Evolutionary conservation across 495 filamentous ascomycete genomes (phyloP), one percentile per base, ranked within the genome.

Genomic region (Lentithecium fluviatile): DNA sequence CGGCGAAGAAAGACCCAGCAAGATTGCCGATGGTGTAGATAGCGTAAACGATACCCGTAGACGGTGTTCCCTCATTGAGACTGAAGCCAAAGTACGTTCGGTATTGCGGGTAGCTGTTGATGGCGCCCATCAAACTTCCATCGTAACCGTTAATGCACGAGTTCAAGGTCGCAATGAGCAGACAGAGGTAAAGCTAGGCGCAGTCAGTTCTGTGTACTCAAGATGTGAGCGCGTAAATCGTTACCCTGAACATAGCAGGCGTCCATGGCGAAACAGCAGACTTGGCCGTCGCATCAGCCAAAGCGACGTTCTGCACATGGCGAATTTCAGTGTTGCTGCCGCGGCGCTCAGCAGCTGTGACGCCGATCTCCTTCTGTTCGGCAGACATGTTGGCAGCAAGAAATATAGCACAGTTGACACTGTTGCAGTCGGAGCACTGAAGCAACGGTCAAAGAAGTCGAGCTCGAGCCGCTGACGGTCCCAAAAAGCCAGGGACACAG

Each of bases 11-110:
- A 0, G 82, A 74, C 15, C 78, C 83, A 7, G 78, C 78, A 32
- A 86, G 75, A 23, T 80, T 81, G 67, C 78, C 84, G 70, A 80
- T 84, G 69, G 73, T 72, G 74, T 85, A 79, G 73, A 86, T 83
- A 71, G 79, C 66, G 57, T 82, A 78, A 64, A 86, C 73, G 67
- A 82, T 69, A 25, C 83, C 83, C 12, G 79, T 79, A 43, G 12
- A 75, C 51, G 51, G 76, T 64, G 61, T 74, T 11, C 75, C 67
- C 52, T 74, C 70, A 13, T 64, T 74, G 42, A 70, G 66, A 42
- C 58, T 50, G 42, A 78, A 73, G 13, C 73, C 73, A 59, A 81
- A 78, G 25, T 71, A 71, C 1, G 47, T 47, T 47, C 77, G 75
- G 54, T 75, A 80, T n/a, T 75, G 69, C 6, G 71, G 52, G 70